These are phyloP conservation scores for Mrakiaceae sp. DNA, from an alignment of 1,284 basidiomycete species.

Conservation along the genomic window DNA sequence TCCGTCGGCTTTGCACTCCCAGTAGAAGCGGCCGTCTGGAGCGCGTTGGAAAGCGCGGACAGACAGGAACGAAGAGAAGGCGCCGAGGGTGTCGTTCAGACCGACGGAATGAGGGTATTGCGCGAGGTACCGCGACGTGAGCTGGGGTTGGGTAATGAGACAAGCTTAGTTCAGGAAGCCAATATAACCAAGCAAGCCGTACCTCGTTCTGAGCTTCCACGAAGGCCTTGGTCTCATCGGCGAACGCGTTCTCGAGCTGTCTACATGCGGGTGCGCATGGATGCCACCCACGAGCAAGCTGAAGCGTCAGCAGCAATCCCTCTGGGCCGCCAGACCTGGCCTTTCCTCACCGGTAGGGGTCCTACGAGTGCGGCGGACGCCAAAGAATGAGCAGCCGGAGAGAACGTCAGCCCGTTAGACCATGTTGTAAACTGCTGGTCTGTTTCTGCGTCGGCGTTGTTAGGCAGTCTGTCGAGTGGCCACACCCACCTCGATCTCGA, in stretches of 20 bases:
- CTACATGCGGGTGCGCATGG: not conserved
- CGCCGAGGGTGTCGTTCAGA: not conserved
- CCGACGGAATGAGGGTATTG: not conserved
- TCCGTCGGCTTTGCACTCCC: not conserved
- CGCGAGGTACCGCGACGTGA: constrained; percentile 1
- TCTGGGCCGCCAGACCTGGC: too few relatives aligned
- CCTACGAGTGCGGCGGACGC: not conserved
- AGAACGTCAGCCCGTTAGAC: not conserved
- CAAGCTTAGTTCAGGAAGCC: not conserved
- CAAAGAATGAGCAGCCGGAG: too few relatives aligned
- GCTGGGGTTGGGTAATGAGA: not conserved
- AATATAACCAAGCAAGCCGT: not conserved
- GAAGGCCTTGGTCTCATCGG: constrained; percentile 7
- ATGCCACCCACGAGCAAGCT: not conserved
- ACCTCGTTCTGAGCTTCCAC: constrained; percentile 14
- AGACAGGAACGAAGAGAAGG: not conserved
- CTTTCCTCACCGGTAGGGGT: constrained; percentile 4
- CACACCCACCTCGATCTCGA: constrained; percentile 6
- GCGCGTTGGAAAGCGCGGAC: not conserved
- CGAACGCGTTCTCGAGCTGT: constrained; percentile 15
- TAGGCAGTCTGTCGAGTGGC: not conserved
- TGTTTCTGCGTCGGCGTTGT: not conserved
- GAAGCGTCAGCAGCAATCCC: not conserved
- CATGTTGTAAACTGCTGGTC: not conserved
- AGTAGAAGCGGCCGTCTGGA: constrained; percentile 7